These are phyloP conservation scores for Penicillium thymicola DNA, from an alignment of 2,329 filamentous ascomycete species.

Conservation along the genomic window DNA sequence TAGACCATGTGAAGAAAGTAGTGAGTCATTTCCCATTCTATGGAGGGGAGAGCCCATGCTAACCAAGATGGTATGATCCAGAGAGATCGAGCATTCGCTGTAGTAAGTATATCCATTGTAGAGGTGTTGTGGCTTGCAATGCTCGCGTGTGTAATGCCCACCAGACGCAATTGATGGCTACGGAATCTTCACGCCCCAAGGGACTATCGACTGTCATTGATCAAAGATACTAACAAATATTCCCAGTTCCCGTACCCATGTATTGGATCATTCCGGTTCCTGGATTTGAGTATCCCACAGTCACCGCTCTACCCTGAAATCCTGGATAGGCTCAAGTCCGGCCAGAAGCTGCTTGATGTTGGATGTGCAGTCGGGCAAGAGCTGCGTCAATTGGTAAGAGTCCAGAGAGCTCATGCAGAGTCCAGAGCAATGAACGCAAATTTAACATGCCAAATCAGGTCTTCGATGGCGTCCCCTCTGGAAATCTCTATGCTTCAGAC, in stretches of 20 bases:
- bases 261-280: slow-evolving; percentile 22
- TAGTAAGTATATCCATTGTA: slow-evolving; percentile 8
- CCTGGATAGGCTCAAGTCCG: slow-evolving; percentile 19
- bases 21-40: slow-evolving; percentile 5
- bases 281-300: slow-evolving; percentile 21
- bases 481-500: slow-evolving; percentile 52
- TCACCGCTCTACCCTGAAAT: slow-evolving; percentile 21
- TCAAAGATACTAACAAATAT: not conserved
- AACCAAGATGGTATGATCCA: not conserved
- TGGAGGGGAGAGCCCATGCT: not conserved
- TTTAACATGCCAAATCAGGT: slow-evolving; percentile 4
- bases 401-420: not conserved
- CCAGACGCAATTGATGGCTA: not conserved
- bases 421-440: not conserved
- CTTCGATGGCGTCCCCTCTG: slow-evolving; percentile 49
- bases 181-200: not conserved
- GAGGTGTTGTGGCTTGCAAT: not conserved
- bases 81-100: slow-evolving; percentile 20
- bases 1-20: slow-evolving; percentile 20
- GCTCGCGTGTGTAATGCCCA: not conserved
- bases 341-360: slow-evolving; percentile 22
- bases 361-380: slow-evolving; percentile 26
- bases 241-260: slow-evolving; percentile 25
- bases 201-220: no score
- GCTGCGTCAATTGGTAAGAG: slow-evolving; percentile 19